A percentile compares a stretch with the other conserved stretches of the same genome.
Evolutionary conservation across 176 grass and related monocot genomes (phyloP).

Genomic region (Eremochloa ophiuroides): DNA sequence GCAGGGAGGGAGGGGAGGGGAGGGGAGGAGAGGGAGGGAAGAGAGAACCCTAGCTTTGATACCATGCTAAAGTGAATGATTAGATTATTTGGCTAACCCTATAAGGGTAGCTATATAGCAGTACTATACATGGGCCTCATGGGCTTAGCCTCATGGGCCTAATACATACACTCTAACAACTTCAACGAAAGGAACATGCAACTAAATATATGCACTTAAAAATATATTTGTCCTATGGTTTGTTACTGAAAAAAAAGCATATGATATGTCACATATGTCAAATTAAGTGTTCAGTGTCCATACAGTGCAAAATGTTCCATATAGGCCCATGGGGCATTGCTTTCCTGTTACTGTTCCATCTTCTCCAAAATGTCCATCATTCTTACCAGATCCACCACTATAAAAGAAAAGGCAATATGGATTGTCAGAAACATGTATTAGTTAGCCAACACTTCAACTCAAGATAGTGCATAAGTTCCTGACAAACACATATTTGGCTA

Average conservation of each 20-base stretch:
- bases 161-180: too few relatives aligned
- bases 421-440: constrained; percentile 16
- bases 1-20: too few relatives aligned
- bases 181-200: constrained; percentile 7
- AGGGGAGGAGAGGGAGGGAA: too few relatives aligned
- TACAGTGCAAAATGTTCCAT: constrained; percentile 95
- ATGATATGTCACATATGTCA: background rate
- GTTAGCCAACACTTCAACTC: background rate
- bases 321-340: constrained; percentile 76
- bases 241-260: background rate
- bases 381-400: constrained; percentile 82
- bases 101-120: too few relatives aligned
- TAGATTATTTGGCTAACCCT: too few relatives aligned
- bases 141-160: too few relatives aligned
- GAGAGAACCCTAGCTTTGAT: too few relatives aligned
- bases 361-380: constrained; percentile 65
- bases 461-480: background rate
- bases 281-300: constrained; percentile 25
- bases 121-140: too few relatives aligned
- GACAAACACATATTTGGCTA: background rate
- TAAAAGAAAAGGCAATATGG: constrained; percentile 17
- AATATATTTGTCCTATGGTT: background rate
- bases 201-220: constrained; percentile 11
- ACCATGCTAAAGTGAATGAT: too few relatives aligned
- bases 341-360: constrained; percentile 79